Evolutionary conservation across 2,329 filamentous ascomycete genomes (phyloP).

Genomic region (Fusarium nelsonii): DNA sequence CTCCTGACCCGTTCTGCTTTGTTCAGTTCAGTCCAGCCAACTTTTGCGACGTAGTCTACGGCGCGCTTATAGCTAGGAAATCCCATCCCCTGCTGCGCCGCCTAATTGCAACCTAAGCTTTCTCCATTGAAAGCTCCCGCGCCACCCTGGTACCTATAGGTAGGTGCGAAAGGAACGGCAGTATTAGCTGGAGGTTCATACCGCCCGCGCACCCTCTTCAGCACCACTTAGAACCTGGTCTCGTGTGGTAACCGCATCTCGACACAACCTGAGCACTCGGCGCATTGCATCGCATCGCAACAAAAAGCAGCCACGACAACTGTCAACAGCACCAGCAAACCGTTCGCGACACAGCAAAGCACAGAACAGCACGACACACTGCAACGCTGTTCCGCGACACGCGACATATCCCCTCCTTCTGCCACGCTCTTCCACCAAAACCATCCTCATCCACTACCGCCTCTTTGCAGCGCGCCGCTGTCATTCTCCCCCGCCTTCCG

Average conservation of each 20-base stretch:
- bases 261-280: conserved; percentile 44
- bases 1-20: conserved; percentile 2
- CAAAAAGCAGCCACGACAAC: conserved; percentile 31
- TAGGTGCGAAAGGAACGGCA: conserved; percentile 38
- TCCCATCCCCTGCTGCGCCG: conserved; percentile 41
- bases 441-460: conserved; percentile 22
- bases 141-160: conserved; percentile 29
- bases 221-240: conserved; percentile 47
- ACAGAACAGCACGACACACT: conserved; percentile 31
- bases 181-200: conserved; percentile 42
- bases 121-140: conserved; percentile 36
- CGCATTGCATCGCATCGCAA: conserved; percentile 36
- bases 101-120: conserved; percentile 26
- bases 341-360: conserved; percentile 26
- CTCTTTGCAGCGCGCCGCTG: conserved; percentile 42
- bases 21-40: conserved; percentile 3
- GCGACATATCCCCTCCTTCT: conserved; percentile 30
- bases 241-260: conserved; percentile 47
- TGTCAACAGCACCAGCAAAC: conserved; percentile 13
- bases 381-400: conserved; percentile 40
- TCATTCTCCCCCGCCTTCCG: conserved; percentile 43
- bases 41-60: conserved; percentile 15
- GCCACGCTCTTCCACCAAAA: conserved; percentile 16
- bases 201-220: conserved; percentile 40
- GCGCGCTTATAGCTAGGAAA: conserved; percentile 30